Conservation (phyloP, 352 stramenopile genomes). For the Albugo laibachii region DNA sequence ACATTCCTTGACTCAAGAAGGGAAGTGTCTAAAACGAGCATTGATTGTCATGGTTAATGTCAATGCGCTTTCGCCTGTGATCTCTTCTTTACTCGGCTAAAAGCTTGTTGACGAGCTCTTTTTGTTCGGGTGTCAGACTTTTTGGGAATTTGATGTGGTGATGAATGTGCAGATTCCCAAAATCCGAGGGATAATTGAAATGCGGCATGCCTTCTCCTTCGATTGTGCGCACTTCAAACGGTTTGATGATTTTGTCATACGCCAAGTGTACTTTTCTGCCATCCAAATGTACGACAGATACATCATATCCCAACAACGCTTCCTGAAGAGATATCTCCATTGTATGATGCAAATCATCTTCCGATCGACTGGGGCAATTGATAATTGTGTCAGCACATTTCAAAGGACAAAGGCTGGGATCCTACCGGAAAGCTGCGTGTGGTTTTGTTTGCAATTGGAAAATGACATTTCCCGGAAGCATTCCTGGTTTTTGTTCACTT, state of each 20-base stretch:
- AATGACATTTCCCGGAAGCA: constrained; percentile 87
- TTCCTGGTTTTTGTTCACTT: constrained; percentile 65
- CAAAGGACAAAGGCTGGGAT: background rate
- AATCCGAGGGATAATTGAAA: constrained; percentile 74
- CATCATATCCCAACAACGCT: constrained; percentile 88
- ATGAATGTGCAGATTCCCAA: constrained; percentile 87
- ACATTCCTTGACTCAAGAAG: constrained; percentile 31
- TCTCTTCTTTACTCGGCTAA: constrained; percentile 10
- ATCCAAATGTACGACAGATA: constrained; percentile 87
- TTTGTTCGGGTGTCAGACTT: constrained; percentile 76
- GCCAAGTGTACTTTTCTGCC: constrained; percentile 79
- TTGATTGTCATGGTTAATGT: background rate
- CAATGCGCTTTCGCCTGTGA: background rate
- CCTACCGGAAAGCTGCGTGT: constrained; percentile 73
- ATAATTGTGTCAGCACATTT: background rate
- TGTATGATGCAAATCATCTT: constrained; percentile 89
- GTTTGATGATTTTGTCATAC: constrained; percentile 77
- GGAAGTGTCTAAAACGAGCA: background rate
- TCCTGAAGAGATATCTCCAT: constrained; percentile 92
- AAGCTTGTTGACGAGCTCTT: constrained; percentile 41
- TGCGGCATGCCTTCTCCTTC: constrained; percentile 91
- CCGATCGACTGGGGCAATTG: constrained; percentile 42
- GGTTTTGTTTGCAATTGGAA: constrained; percentile 85
- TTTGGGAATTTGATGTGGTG: constrained; percentile 91
- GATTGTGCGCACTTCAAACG: constrained; percentile 84